A percentile compares a stretch with the other conserved stretches of the same genome.
phyloP scores from a whole-genome alignment of 805 yeast genomes.

The Kodamaea hsintzibuensis region DNA sequence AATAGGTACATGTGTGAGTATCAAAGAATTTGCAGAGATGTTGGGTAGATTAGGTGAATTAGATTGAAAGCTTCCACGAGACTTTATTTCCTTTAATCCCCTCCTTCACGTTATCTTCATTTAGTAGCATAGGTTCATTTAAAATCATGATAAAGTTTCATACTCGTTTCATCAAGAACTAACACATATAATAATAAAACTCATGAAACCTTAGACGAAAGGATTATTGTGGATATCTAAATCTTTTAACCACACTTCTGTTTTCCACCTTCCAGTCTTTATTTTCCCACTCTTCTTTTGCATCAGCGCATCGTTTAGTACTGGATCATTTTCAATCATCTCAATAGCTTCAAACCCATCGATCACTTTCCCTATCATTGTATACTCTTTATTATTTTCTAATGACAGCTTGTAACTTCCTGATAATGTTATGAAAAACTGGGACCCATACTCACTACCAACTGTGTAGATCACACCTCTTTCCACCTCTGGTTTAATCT shows the following conservation, averaged over 20 bases:
- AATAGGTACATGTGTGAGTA: constrained; percentile 28
- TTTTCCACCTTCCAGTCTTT: constrained; percentile 18
- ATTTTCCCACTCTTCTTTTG: constrained; percentile 18
- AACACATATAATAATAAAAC: too few relatives aligned
- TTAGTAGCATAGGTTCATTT: too few relatives aligned
- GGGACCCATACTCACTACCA: constrained; percentile 19
- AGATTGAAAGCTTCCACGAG: too few relatives aligned
- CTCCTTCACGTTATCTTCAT: too few relatives aligned
- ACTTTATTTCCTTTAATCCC: too few relatives aligned
- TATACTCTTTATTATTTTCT: constrained; percentile 12
- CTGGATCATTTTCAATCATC: constrained; percentile 12
- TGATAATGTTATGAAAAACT: constrained; percentile 20
- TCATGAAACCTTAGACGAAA: constrained; percentile 4
- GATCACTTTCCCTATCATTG: constrained; percentile 17
- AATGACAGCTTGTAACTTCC: constrained; percentile 12
- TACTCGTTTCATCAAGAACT: not conserved
- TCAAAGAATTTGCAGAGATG: constrained; percentile 45
- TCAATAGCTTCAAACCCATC: constrained; percentile 20
- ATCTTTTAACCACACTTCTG: constrained; percentile 14
- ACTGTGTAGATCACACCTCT: constrained; percentile 19
- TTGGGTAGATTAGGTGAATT: constrained; percentile 41
- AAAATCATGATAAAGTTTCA: not conserved
- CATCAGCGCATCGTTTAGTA: constrained; percentile 7
- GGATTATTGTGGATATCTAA: constrained; percentile 19
- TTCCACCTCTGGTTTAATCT: not conserved